Percentiles rank a stretch among this genome's conserved stretches.
phyloP scores from a whole-genome alignment of 2,329 filamentous ascomycete species.

The Colletotrichum viniferum region DNA sequence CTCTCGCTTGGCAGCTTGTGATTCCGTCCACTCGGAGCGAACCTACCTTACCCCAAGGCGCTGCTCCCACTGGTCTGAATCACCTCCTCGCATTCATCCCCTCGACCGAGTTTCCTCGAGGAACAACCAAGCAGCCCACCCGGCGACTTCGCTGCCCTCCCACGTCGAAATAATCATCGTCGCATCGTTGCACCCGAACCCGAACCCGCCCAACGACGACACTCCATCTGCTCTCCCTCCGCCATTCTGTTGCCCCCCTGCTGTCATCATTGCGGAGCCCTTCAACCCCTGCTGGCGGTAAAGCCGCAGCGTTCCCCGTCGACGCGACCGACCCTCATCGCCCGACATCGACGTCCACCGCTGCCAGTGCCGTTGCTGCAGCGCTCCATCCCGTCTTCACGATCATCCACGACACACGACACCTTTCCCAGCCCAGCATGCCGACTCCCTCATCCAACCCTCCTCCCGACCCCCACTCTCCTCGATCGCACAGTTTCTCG shows the following conservation, averaged over 20 bases:
- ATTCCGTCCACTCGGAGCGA: neutral
- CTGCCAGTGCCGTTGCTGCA: neutral
- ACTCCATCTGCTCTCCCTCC: neutral
- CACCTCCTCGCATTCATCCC: neutral
- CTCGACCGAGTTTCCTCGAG: constrained; percentile 5
- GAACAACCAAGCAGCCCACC: neutral
- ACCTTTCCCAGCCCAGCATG: constrained; percentile 35
- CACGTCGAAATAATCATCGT: neutral
- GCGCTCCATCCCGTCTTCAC: neutral
- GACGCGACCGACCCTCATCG: constrained; percentile 20
- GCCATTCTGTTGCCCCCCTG: neutral
- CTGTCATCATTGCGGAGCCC: constrained; percentile 14
- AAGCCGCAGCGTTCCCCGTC: constrained; percentile 21
- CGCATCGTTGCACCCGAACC: neutral
- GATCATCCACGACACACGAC: neutral
- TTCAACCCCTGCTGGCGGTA: constrained; percentile 19
- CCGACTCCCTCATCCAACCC: constrained; percentile 51
- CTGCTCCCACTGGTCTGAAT: neutral
- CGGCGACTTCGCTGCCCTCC: neutral
- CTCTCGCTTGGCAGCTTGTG: constrained; percentile 7
- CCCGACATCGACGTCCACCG: constrained; percentile 19
- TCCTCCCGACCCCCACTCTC: constrained; percentile 40
- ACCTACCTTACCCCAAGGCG: neutral
- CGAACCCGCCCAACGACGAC: neutral
- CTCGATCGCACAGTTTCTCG: constrained; percentile 41